These are phyloP conservation scores for Colletotrichum musicola DNA, from an alignment of 2,329 filamentous ascomycete genomes.

Conservation along the genomic window DNA sequence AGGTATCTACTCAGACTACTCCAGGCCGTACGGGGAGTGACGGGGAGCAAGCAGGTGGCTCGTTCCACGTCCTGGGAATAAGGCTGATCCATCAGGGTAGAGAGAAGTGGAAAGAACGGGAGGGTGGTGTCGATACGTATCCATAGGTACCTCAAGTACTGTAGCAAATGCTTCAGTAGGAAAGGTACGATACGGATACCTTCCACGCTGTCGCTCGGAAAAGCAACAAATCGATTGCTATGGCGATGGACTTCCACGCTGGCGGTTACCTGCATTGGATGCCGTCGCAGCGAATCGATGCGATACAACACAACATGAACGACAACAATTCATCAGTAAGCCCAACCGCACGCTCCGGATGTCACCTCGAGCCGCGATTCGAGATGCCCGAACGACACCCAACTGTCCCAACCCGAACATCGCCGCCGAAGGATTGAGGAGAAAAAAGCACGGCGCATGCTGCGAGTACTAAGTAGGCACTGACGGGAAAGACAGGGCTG, in stretches of 20 bases:
- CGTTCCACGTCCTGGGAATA: slow-evolving; percentile 18
- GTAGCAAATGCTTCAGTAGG: too few species aligned
- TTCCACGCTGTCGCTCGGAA: background rate
- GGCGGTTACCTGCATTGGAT: slow-evolving; percentile 21
- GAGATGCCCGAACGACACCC: slow-evolving; percentile 1
- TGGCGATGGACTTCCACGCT: slow-evolving; percentile 17
- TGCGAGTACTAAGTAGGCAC: background rate
- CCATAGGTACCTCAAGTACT: too few species aligned
- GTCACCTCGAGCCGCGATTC: background rate
- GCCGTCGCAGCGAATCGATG: slow-evolving; percentile 29
- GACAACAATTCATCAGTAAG: slow-evolving; percentile 30
- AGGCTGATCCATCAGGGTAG: slow-evolving; percentile 15
- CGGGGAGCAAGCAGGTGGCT: background rate
- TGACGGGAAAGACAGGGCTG: background rate
- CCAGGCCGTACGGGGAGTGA: background rate
- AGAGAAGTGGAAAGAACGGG: background rate
- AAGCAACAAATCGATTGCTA: slow-evolving; percentile 20
- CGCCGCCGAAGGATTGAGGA: slow-evolving; percentile 10
- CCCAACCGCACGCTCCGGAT: slow-evolving; percentile 1
- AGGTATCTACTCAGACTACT: too few species aligned
- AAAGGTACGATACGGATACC: too few species aligned
- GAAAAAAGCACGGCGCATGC: background rate
- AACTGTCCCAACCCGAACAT: background rate
- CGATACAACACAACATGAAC: slow-evolving; percentile 36
- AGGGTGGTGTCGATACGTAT: too few species aligned